Evolutionary conservation across 164 flowering plant species (phyloP), one percentile per base, ranked within the genome.

Genomic region (Malania oleifera): DNA sequence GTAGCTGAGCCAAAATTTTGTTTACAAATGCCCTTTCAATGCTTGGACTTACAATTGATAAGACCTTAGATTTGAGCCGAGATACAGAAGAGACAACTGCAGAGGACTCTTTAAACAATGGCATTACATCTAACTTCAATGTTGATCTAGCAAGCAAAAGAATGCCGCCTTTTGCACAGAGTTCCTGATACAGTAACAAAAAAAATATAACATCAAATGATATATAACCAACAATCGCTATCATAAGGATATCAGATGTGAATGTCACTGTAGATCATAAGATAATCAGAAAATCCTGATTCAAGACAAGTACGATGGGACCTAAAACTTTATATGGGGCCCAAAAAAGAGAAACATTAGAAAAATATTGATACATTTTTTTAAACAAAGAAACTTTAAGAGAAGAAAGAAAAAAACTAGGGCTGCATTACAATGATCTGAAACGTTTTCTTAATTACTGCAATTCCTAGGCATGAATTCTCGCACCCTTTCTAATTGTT

Each of bases 121-220:
- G 75, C 8, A 73, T 44, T 19, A 76, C 61, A 10, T 75, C 67
- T 59, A 95, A 68, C 66, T 78, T 79, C 77, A 95, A 65, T 55
- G 83, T 75, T 56, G 87, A 75, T 53, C 60, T 77, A 65, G 80
- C 96, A 48, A 95, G 83, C 52, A 72, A 71, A 57, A 95, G 91
- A 73, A 91, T 72, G 48, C 90, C 85, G 15, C 93, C 96, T 56
- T 85, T 84, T 63, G 82, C 71, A 66, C 96, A 87, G 27, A 95
- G 73, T 67, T 85, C 96, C 99, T 95, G 83, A 26, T 48, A 66
- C 29, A 59, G 9, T 7, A 34, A 43, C 29, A 47, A 49, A 20
- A 59, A 50, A 47, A 44, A 3, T 39, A 51, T 5, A 23, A 26
- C 17, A 39, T 31, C 3, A 39, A 40, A 17, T 13, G 22, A 2